Base-by-base conservation (phyloP, 257 asterid species). In the Nyctanthes arbortristis region DNA sequence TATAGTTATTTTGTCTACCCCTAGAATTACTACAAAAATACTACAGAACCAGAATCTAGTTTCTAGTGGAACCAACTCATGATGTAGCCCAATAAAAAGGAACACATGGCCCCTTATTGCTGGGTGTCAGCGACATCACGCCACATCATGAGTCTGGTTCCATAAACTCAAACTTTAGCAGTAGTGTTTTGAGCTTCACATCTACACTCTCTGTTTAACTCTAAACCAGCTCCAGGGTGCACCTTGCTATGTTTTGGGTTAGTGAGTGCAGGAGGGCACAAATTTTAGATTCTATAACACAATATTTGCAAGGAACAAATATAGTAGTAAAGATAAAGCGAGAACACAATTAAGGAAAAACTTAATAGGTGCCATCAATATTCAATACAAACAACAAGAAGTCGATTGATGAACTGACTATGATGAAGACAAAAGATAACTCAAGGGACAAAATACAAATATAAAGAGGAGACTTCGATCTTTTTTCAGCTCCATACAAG, bases 211-310 rank as follows among this genome's bases (percentile, higher is more conserved):
- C n/a, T n/a, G n/a, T 35, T 37, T 43, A 60, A 66, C 60, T 61
- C 70, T 32, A 66, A 64, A 4, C 16, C 33, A 70, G 66, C 56
- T 40, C 54, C 73, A 55, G 8, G 37, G 20, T 18, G 29, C 57
- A 49, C 28, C 57, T 20, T 20, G 57, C 28, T 49, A 28, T 28
- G 2, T 49, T 22, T 49, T 22, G 27, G 57, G 57, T 27, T 49
- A 2, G 20, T 5, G 57, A 49, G 29, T 20, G 29, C 14, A 2
- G 28, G 8, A 18, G 29, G 57, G 57, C 25, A 18, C 27, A 8
- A 4, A 18, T 20, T 20, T 20, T 22, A 18, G 28, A 6, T 47
- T 47, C 7, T 18, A 49, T 49, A 49, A 49, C 20, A 18, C 9
- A 28, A 49, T 18, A 18, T 49, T 6, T 49, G 57, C 28, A 18